A percentile compares a stretch with the other conserved stretches of the same genome.
Evolutionary conservation across 495 filamentous ascomycete genomes (phyloP).

Genomic region (Delitschia confertaspora): DNA sequence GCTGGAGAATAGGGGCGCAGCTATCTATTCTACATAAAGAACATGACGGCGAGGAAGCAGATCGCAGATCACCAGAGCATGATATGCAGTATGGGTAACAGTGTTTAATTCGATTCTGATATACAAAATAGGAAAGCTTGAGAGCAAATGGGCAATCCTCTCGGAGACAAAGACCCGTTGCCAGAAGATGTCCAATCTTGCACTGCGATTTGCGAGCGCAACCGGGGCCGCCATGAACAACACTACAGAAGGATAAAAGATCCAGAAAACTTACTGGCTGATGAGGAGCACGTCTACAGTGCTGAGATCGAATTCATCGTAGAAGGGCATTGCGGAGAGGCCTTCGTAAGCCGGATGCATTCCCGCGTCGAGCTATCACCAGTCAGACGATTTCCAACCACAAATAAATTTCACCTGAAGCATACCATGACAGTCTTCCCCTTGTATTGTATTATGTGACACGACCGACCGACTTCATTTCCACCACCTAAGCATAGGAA

Average conservation of each 20-base stretch:
- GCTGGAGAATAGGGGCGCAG: conserved; percentile 8
- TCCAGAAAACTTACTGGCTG: conserved; percentile 70
- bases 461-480: conserved; percentile 94
- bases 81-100: conserved; percentile 17
- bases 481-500: conserved; percentile 91
- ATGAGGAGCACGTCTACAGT: conserved; percentile 94
- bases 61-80: conserved; percentile 22
- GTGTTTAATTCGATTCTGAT: conserved; percentile 29
- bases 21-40: conserved; percentile 13
- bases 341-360: conserved; percentile 97
- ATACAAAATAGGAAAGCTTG: no score
- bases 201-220: no score
- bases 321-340: conserved; percentile 86
- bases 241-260: conserved; percentile 9
- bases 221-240: no score
- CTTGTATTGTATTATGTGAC: conserved; percentile 97
- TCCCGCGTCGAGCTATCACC: conserved; percentile 77
- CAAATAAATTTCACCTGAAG: neutral
- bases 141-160: neutral
- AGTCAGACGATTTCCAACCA: conserved; percentile 8
- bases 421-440: conserved; percentile 96
- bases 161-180: neutral
- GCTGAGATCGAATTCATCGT: conserved; percentile 96
- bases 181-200: no score
- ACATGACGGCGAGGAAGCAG: neutral